These are phyloP conservation scores for Acacia pycnantha DNA, from an alignment of 331 rosid genomes.

Conservation along the genomic window DNA sequence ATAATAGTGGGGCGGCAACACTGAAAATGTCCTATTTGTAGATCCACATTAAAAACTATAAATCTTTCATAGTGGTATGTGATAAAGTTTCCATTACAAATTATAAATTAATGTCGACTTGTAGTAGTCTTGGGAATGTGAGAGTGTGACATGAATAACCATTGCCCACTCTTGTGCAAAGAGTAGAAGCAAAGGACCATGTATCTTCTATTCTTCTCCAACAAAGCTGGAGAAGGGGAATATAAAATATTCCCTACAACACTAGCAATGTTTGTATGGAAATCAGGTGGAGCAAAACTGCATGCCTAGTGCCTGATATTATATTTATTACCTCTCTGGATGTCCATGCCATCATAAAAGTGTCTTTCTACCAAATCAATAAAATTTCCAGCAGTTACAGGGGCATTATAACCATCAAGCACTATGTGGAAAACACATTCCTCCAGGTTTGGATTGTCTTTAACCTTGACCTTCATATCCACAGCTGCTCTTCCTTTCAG, in stretches of 20 bases:
- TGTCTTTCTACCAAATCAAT: constrained; percentile 89
- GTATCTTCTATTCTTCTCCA: neutral
- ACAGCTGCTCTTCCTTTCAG: constrained; percentile 96
- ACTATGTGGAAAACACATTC: constrained; percentile 89
- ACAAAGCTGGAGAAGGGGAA: neutral
- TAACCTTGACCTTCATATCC: constrained; percentile 98
- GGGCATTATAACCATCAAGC: constrained; percentile 95
- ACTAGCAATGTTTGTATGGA: constrained; percentile 19
- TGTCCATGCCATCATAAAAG: constrained; percentile 98
- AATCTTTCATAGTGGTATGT: neutral
- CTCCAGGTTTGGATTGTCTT: constrained; percentile 84
- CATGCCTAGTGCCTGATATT: neutral
- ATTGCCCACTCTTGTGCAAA: constrained; percentile 1
- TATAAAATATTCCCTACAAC: constrained; percentile 14
- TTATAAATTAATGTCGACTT: neutral
- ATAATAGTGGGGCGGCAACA: neutral
- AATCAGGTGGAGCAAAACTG: neutral
- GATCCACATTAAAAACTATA: neutral
- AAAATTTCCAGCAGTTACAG: constrained; percentile 93
- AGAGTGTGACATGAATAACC: neutral
- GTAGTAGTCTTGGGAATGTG: constrained; percentile 5
- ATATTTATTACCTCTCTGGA: constrained; percentile 80
- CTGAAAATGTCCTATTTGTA: neutral
- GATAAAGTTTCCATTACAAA: neutral
- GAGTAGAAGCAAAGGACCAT: constrained; percentile 17